Evolutionary conservation across 2,329 filamentous ascomycete genomes (phyloP).

Genomic region (Trichoderma polysporum): DNA sequence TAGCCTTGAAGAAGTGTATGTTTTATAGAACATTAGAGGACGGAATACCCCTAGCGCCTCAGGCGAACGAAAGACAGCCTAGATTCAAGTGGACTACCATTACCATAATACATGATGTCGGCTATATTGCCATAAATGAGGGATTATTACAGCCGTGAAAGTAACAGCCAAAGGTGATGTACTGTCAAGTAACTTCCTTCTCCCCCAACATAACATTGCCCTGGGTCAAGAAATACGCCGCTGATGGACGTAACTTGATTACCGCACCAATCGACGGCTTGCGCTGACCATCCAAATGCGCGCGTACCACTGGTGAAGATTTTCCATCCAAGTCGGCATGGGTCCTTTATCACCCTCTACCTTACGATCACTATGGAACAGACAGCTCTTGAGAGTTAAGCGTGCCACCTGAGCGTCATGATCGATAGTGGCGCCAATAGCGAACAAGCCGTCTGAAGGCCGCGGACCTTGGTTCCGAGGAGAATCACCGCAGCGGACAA

Average conservation of each 20-base stretch:
- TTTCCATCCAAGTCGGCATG: slow-evolving; percentile 32
- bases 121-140: not conserved
- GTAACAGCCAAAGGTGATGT: not conserved
- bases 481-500: slow-evolving; percentile 65
- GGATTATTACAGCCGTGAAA: not conserved
- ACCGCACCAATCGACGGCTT: not conserved
- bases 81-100: not conserved
- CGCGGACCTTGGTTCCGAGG: slow-evolving; percentile 57
- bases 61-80: not conserved
- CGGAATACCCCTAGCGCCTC: not conserved
- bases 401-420: slow-evolving; percentile 59
- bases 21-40: not conserved
- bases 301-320: slow-evolving; percentile 43
- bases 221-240: too few species aligned
- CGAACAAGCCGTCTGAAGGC: slow-evolving; percentile 64
- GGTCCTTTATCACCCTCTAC: slow-evolving; percentile 35
- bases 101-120: not conserved
- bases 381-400: slow-evolving; percentile 62
- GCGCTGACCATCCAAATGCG: slow-evolving; percentile 32
- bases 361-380: slow-evolving; percentile 51
- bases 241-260: not conserved
- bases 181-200: not conserved
- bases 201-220: too few species aligned
- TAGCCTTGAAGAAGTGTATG: not conserved
- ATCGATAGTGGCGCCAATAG: slow-evolving; percentile 62